A percentile compares a stretch with the other conserved stretches of the same genome.
Evolutionary conservation across 129 eudicot genomes (phyloP).

Genomic region (Oenanthe sinensis): DNA sequence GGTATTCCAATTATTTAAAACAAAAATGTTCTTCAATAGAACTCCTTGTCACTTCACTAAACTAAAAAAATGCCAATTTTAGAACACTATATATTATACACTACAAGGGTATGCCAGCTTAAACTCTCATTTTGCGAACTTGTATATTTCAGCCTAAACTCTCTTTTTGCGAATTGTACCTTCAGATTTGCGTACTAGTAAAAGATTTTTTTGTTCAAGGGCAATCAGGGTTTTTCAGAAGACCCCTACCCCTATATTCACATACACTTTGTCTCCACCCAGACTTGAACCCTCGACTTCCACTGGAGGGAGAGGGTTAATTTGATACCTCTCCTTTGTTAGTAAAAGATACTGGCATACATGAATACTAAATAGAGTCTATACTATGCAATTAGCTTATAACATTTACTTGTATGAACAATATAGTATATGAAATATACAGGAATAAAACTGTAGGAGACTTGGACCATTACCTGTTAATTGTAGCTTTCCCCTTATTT

Average conservation of each 20-base stretch:
- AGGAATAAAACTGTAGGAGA: neutral
- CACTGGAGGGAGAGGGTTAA: neutral
- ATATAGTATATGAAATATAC: neutral
- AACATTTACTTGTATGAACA: neutral
- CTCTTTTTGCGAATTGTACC: neutral
- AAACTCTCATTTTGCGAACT: neutral
- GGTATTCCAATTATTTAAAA: neutral
- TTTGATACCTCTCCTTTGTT: neutral
- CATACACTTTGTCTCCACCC: neutral
- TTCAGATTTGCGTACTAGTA: neutral
- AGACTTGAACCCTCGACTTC: neutral
- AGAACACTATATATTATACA: neutral
- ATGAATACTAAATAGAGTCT: neutral
- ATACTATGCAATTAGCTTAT: neutral
- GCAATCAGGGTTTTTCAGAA: neutral
- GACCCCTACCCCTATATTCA: neutral
- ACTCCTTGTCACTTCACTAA: neutral
- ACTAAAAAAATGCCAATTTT: neutral
- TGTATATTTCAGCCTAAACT: neutral
- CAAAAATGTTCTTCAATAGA: neutral
- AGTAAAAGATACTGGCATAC: neutral
- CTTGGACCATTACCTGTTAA: conserved; percentile 10
- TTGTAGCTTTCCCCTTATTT: conserved; percentile 1
- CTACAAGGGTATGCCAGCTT: neutral
- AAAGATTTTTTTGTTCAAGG: no score